phyloP scores from a whole-genome alignment of 768 basidiomycete genomes.

The Mycena venus region DNA sequence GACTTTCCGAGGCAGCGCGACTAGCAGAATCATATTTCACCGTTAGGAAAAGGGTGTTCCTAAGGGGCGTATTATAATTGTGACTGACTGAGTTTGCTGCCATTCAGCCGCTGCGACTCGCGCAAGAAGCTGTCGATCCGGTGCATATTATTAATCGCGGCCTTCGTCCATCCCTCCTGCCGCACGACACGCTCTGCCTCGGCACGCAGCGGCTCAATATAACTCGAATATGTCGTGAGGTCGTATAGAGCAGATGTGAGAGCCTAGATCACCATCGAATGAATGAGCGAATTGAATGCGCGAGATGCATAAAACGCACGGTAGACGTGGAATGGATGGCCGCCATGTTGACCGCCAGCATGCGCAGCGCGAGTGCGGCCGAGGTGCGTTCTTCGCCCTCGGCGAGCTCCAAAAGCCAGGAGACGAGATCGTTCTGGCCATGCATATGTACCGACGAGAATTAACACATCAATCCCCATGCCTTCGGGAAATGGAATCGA shows the following conservation, averaged over 20 bases:
- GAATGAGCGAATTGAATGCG: background rate
- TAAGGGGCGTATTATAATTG: too few species aligned
- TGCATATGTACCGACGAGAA: too few species aligned
- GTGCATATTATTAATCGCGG: constrained; percentile 44
- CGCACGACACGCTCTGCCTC: constrained; percentile 40
- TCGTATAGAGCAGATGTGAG: constrained; percentile 35
- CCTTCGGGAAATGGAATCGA: too few species aligned
- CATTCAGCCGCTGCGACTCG: constrained; percentile 44
- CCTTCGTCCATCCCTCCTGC: constrained; percentile 49
- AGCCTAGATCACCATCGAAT: background rate
- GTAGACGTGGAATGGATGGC: background rate
- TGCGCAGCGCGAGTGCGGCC: constrained; percentile 3
- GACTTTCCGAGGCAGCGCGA: constrained; percentile 43
- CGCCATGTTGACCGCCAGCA: background rate
- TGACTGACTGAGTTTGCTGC: background rate
- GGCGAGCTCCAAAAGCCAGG: constrained; percentile 18
- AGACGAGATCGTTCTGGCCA: background rate
- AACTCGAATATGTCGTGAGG: constrained; percentile 37
- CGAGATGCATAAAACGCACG: background rate
- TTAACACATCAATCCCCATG: too few species aligned
- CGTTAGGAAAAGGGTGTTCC: too few species aligned
- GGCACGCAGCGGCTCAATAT: constrained; percentile 38
- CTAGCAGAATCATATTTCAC: too few species aligned
- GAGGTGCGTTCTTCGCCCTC: constrained; percentile 39
- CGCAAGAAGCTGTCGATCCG: constrained; percentile 34